A percentile compares a stretch with the other conserved stretches of the same genome.
These are phyloP conservation scores for Anastatica hierochuntica DNA, from an alignment of 345 rosid species.

Conservation along the genomic window DNA sequence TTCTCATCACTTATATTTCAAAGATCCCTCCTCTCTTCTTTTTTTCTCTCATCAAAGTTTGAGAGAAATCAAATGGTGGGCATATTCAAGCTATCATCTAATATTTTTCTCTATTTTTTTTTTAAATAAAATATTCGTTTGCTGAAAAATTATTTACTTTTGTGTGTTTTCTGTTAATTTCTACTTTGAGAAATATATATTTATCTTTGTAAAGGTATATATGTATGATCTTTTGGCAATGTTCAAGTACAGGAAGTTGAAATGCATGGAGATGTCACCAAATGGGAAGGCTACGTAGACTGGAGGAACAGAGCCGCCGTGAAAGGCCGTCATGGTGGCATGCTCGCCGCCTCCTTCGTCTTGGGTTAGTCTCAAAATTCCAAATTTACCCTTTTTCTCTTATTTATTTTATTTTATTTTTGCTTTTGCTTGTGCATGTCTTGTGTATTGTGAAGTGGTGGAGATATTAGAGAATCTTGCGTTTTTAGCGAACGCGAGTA, in stretches of 20 bases:
- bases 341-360: slow-evolving; percentile 60
- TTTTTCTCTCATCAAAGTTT: not conserved
- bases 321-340: slow-evolving; percentile 60
- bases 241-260: slow-evolving; percentile 33
- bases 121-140: too few species aligned
- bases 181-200: not conserved
- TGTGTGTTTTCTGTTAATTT: not conserved
- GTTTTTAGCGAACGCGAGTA: slow-evolving; percentile 65
- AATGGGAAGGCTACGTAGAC: slow-evolving; percentile 67
- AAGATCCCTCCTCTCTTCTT: not conserved
- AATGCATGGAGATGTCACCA: slow-evolving; percentile 1
- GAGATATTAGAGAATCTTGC: slow-evolving; percentile 84
- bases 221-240: not conserved
- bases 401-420: not conserved
- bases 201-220: not conserved
- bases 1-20: slow-evolving; percentile 17
- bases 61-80: slow-evolving; percentile 35
- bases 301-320: slow-evolving; percentile 55
- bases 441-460: slow-evolving; percentile 34
- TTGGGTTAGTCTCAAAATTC: slow-evolving; percentile 32
- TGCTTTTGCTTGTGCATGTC: not conserved
- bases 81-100: slow-evolving; percentile 16
- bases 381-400: not conserved
- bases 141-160: too few species aligned
- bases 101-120: not conserved